A percentile compares a stretch with the other conserved stretches of the same genome.
phyloP scores from a whole-genome alignment of 345 rosid species.

The Bretschneidera sinensis region DNA sequence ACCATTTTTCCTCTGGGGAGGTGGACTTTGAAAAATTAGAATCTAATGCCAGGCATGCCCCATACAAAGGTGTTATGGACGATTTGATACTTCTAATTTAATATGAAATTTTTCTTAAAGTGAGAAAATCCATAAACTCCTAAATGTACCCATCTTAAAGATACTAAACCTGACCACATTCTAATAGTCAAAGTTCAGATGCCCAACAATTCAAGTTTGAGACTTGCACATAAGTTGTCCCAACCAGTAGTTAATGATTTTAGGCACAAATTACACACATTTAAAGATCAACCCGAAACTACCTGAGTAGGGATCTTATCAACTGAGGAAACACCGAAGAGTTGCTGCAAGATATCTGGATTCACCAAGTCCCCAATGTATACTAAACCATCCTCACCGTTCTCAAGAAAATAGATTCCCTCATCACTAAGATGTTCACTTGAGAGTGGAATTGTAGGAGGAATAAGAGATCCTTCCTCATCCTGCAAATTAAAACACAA shows the following conservation, averaged over 20 bases:
- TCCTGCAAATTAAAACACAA: constrained; percentile 35
- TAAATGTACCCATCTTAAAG: neutral
- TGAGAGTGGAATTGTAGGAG: constrained; percentile 59
- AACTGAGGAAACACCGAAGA: constrained; percentile 48
- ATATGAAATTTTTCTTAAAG: no score
- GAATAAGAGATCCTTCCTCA: constrained; percentile 42
- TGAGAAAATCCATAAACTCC: no score
- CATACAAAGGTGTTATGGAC: no score
- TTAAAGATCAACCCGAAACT: constrained; percentile 10
- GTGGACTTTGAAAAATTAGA: neutral
- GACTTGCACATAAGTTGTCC: neutral
- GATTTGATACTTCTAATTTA: no score
- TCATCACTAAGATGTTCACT: constrained; percentile 67
- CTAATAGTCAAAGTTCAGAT: no score
- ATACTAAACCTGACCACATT: neutral
- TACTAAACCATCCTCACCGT: constrained; percentile 66
- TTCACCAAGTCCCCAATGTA: constrained; percentile 53
- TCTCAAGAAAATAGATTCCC: constrained; percentile 78
- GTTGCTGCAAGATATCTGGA: constrained; percentile 45
- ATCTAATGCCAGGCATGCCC: no score
- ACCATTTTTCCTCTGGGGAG: neutral
- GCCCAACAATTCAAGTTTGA: neutral
- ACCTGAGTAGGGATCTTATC: constrained; percentile 66
- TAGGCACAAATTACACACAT: neutral
- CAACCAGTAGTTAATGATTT: constrained; percentile 6